phyloP scores from a whole-genome alignment of 805 yeast genomes.

The Monosporozyma siamensis region DNA sequence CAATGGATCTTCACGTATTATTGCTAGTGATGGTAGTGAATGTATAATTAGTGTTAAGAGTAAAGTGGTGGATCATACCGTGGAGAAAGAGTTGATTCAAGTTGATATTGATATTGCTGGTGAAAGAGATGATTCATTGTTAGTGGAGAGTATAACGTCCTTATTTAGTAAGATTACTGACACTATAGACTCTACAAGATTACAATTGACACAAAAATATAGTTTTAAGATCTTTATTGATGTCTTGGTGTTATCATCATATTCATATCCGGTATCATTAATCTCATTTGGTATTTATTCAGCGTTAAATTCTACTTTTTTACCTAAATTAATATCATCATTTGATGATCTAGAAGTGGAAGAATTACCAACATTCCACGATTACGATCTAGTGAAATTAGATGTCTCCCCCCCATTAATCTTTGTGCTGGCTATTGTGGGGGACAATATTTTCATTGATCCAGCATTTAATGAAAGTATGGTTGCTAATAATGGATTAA shows the following conservation, averaged over 20 bases:
- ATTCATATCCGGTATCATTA: conserved; percentile 73
- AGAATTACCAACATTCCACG: conserved; percentile 85
- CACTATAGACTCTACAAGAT: conserved; percentile 38
- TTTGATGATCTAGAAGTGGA: conserved; percentile 60
- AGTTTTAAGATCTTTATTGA: conserved; percentile 73
- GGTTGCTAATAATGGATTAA: conserved; percentile 75
- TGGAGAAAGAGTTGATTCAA: conserved; percentile 45
- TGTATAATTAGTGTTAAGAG: conserved; percentile 87
- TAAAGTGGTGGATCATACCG: conserved; percentile 52
- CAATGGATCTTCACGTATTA: conserved; percentile 84
- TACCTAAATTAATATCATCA: conserved; percentile 65
- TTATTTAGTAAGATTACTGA: conserved; percentile 34
- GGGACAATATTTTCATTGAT: conserved; percentile 58
- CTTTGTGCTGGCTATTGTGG: conserved; percentile 69
- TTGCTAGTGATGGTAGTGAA: conserved; percentile 85
- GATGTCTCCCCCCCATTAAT: conserved; percentile 52
- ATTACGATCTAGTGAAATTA: conserved; percentile 66
- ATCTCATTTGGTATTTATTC: conserved; percentile 72
- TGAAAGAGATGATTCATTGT: conserved; percentile 66
- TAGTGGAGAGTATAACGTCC: conserved; percentile 54
- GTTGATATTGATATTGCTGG: conserved; percentile 80
- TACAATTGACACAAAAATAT: conserved; percentile 63
- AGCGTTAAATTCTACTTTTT: conserved; percentile 67
- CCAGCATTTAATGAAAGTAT: conserved; percentile 86
- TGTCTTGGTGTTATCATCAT: conserved; percentile 64